Evolutionary conservation across 23 red algal species (phyloP), one percentile per base, ranked within the genome.

Genomic region (Rhodosorus marinus): DNA sequence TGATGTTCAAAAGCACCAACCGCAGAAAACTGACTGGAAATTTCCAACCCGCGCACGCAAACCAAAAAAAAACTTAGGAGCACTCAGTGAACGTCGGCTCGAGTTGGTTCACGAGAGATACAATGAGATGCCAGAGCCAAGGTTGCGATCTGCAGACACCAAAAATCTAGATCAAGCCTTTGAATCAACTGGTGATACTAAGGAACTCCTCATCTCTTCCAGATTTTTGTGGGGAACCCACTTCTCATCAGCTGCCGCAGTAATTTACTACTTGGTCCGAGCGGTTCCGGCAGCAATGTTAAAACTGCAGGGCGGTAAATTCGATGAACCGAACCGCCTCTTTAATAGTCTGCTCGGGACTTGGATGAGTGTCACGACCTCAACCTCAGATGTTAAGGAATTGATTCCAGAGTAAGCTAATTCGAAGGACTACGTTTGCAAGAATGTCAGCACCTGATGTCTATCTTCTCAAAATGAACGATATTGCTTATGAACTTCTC

Each of bases 211-310:
- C 43, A 54, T 54, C 20, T 33, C 51, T 6, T 33, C 51, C 8
- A n/a, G n/a, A n/a, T 88, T 88, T 50, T 49, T 70, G 33, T 88
- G 73, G 35, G 81, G 81, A 1, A 77, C 81, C 29, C 81, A 88
- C 47, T 88, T 72, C 55, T 88, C 81, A 26, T 74, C 81, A 27
- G 67, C 81, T 8, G 81, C 81, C 8, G 69, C 70, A 32, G 59
- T 55, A 28, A 60, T 88, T 24, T 63, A 88, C 38, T 88, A 75
- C 19, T 53, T 88, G 11, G 71, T 88, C n/a, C 72, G 81, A 33
- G 67, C 65, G 21, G 67, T 66, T 15, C 81, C 81, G 8, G 71
- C 49, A 27, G 63, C 73, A 22, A 77, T 75, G 71, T 62, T 88
- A 19, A 23, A 57, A 35, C 41, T 88, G 33, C 81, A 88, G 31